Percentiles rank a stretch among this genome's conserved stretches.
phyloP scores from a whole-genome alignment of 257 asterid genomes.

The Plantago elongata region DNA sequence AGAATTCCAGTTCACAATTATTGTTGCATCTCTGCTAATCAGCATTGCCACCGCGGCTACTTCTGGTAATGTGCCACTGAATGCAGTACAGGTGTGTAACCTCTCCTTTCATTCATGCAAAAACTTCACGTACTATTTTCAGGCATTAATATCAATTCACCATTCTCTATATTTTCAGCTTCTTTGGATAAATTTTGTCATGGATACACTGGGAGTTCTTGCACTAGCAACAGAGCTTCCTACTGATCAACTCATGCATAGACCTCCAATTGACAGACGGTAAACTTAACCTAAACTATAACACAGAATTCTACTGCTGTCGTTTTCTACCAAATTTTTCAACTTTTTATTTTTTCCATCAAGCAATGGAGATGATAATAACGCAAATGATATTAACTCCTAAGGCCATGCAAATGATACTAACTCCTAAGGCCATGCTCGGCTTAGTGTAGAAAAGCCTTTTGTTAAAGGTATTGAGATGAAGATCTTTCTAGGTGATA shows the following conservation, averaged over 20 bases:
- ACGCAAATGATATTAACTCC: neutral
- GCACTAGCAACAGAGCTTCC: slow-evolving; percentile 95
- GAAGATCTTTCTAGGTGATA: too few species aligned
- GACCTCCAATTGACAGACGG: slow-evolving; percentile 95
- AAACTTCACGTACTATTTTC: neutral
- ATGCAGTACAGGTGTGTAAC: slow-evolving; percentile 80
- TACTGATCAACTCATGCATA: slow-evolving; percentile 81
- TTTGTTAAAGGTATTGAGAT: too few species aligned
- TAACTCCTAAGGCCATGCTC: too few species aligned
- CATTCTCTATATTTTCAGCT: slow-evolving; percentile 43
- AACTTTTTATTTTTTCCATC: neutral
- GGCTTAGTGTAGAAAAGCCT: too few species aligned
- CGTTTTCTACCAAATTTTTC: neutral
- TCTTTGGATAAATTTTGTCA: slow-evolving; percentile 92
- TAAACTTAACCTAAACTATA: slow-evolving; percentile 21
- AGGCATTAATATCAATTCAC: neutral
- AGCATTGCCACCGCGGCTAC: slow-evolving; percentile 88
- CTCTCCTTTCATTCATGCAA: slow-evolving; percentile 2
- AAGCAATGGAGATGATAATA: neutral
- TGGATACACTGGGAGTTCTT: slow-evolving; percentile 96
- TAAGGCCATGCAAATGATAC: neutral
- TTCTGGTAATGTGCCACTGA: slow-evolving; percentile 85
- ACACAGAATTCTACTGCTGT: neutral
- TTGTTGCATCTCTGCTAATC: slow-evolving; percentile 80
- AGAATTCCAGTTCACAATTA: slow-evolving; percentile 89